Conservation (phyloP, 495 filamentous ascomycete genomes). For the Xylaria curta region DNA sequence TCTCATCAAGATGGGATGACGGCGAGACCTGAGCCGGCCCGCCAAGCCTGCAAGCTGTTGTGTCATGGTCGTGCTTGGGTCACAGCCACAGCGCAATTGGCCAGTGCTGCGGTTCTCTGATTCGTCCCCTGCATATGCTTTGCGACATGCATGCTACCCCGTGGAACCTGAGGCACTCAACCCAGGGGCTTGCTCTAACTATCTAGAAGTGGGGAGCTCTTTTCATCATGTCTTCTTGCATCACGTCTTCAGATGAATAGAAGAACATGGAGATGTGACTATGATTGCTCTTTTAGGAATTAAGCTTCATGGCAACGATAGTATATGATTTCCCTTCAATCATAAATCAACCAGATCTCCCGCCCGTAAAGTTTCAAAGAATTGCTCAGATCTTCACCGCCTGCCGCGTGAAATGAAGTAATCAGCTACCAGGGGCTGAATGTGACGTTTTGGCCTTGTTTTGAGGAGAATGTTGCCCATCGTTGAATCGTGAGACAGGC, state of each 20-base stretch:
- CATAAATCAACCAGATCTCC: background rate
- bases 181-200: background rate
- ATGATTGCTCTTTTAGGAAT: background rate
- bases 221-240: background rate
- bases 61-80: conserved; percentile 23
- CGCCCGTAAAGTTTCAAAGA: background rate
- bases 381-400: background rate
- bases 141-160: conserved; percentile 4
- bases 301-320: background rate
- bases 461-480: background rate
- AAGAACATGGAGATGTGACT: background rate
- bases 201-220: conserved; percentile 2
- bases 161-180: background rate
- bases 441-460: conserved; percentile 24
- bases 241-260: background rate
- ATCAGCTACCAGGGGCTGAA: conserved; percentile 9
- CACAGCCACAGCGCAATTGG: conserved; percentile 10
- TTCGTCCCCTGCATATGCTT: conserved; percentile 18
- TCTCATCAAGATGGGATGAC: conserved; percentile 15
- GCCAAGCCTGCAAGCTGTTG: conserved; percentile 20
- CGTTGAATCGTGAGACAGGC: conserved; percentile 12
- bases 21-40: conserved; percentile 6
- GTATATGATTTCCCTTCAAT: background rate
- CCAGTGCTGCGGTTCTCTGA: background rate
- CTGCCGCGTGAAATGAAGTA: background rate